Evolutionary conservation across 805 yeast species (phyloP), one percentile per base, ranked within the genome.

Genomic region (Sungouiella blattae): DNA sequence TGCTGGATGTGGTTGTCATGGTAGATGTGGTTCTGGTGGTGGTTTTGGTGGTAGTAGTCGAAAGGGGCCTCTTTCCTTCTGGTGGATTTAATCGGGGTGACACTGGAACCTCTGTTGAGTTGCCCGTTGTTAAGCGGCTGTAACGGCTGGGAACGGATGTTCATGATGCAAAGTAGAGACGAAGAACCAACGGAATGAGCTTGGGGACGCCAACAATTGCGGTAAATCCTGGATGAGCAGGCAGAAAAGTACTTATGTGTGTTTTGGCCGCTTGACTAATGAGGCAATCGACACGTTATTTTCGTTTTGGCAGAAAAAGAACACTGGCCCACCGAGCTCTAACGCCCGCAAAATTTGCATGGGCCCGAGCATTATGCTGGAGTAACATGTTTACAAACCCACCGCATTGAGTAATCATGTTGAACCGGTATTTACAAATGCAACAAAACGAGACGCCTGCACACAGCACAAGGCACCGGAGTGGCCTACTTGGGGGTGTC

Each of bases 51-150:
- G 47, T 37, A 39, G 43, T 37, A 46, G 40, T 46, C 43, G 40
- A 40, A 51, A 49, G 22, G 55, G 23, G 39, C 55, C 46, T 46
- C 63, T 48, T 38, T 39, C 40, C 46, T 39, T 11, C 52, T 43
- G 11, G 50, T 36, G 15, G 50, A 40, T 43, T 66, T 68, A 41
- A 67, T 60, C 11, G 74, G 75, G 22, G 73, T 68, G 39, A 53
- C 46, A 28, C 46, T 63, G 40, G 57, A 55, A n/a, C 64, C 53
- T 46, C 77, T 64, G 49, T 75, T 75, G 40, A 75, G 55, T 46
- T 75, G 79, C 33, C 73, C 76, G 49, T 58, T 68, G 49, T 72
- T 74, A 39, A 75, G 62, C 36, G 80, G 74, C 51, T 75, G 80
- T 47, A 75, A 68, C 20, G 80, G 77, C 50, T 73, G 73, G n/a